Evolutionary conservation across 805 yeast species (phyloP), one percentile per base, ranked within the genome.

Genomic region (Cyberlindnera veronae): DNA sequence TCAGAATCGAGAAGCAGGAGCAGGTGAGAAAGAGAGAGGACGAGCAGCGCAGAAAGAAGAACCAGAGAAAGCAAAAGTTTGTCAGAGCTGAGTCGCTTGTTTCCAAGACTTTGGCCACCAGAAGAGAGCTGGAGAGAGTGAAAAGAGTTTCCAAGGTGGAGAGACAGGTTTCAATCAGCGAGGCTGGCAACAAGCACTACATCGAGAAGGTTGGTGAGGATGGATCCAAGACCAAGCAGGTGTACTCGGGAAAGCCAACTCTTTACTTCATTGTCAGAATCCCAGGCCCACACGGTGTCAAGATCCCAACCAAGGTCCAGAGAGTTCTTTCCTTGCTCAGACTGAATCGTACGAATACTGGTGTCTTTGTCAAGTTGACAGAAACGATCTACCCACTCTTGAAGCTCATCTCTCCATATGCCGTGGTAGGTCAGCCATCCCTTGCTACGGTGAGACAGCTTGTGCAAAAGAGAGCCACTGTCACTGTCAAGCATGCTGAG

Each of bases 371-470:
- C 51, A 82, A 79, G 59, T 64, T 75, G 41, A 81, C 82, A 20
- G 62, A 72, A 12, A 64, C 74, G n/a, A 72, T 81, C 32, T 71
- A 66, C 54, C 83, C 86, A 32, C 69, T 84, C 38, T 66, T 85
- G 55, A 81, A 77, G 57, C 64, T 85, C 46, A 71, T 84, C 39
- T 71, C 85, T 16, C 91, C 93, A 36, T 84, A 83, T 57, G 69
- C 84, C 36, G 82, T 83, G 36, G 69, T 80, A 48, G 95, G 95
- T 32, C 68, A 69, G 44, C 95, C 95, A 42, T 77, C 87, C n/a
- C 65, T 84, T 54, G 68, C 76, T 18, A 79, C 89, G 3, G 77
- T 84, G 40, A 79, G 93, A 66, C 74, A 79, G 45, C 64, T 85
- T 42, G 69, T 85, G 54, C 91, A 82, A 61, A 85, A 84, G 65